phyloP scores from a whole-genome alignment of 768 basidiomycete genomes.

The Neoboletus brunneissimus region DNA sequence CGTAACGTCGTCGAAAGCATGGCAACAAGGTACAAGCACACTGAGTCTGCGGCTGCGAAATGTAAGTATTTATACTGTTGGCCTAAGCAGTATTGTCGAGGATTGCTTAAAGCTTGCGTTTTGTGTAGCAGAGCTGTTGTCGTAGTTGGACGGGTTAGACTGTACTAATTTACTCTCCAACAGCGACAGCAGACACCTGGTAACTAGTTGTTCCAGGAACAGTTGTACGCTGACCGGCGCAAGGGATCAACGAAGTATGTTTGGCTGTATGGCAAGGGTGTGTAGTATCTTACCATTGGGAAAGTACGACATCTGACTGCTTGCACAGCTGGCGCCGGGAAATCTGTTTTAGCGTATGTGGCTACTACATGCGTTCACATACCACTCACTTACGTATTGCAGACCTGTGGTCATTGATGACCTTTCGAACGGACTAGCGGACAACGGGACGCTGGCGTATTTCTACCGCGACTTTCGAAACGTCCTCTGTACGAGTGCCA shows the following conservation, averaged over 20 bases:
- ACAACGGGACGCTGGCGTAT: neutral
- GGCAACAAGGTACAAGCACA: neutral
- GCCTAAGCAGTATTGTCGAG: neutral
- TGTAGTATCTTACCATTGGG: neutral
- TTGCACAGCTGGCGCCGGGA: neutral
- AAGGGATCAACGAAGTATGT: neutral
- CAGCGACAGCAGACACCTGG: neutral
- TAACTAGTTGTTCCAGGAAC: neutral
- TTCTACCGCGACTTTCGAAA: neutral
- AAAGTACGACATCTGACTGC: neutral
- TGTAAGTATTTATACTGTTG: neutral
- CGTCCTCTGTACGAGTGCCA: neutral
- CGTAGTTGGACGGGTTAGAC: neutral
- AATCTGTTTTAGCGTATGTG: neutral
- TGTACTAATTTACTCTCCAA: neutral
- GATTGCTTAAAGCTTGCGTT: neutral
- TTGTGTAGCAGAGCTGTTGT: neutral
- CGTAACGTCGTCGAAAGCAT: neutral
- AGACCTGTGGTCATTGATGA: neutral
- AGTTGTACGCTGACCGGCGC: neutral
- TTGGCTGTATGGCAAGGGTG: conserved; percentile 7
- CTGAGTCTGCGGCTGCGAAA: neutral
- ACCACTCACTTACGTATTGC: neutral
- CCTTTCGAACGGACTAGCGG: neutral
- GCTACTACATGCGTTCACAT: neutral